Evolutionary conservation across 2,329 filamentous ascomycete species (phyloP).

Genomic region (Fusarium sp.): DNA sequence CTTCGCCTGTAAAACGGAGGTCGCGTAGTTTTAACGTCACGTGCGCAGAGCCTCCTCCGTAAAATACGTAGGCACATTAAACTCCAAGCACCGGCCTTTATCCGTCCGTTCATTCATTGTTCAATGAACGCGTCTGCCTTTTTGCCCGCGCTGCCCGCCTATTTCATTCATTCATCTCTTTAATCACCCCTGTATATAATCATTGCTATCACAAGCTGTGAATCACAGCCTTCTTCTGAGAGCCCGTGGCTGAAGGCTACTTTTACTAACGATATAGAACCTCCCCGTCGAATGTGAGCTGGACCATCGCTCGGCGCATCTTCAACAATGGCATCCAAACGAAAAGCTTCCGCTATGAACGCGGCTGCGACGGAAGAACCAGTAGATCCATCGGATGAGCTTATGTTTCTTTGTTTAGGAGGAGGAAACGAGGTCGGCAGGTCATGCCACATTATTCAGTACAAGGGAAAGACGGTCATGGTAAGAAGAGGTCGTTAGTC

Average conservation of each 20-base stretch:
- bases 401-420: constrained; percentile 92
- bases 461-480: constrained; percentile 99
- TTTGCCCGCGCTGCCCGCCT: constrained; percentile 29
- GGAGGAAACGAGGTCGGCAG: constrained; percentile 97
- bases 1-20: constrained; percentile 45
- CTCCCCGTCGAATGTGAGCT: constrained; percentile 32
- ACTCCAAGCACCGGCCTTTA: constrained; percentile 41
- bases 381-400: constrained; percentile 91
- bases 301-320: constrained; percentile 23
- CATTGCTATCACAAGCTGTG: constrained; percentile 15
- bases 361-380: constrained; percentile 78
- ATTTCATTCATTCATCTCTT: constrained; percentile 3
- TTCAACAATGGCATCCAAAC: constrained; percentile 85
- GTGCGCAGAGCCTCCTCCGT: constrained; percentile 47
- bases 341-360: constrained; percentile 84
- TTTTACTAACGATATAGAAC: constrained; percentile 30
- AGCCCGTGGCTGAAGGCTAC: constrained; percentile 3
- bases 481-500: constrained; percentile 60
- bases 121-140: constrained; percentile 32
- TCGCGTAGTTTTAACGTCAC: constrained; percentile 58
- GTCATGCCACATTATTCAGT: constrained; percentile 97
- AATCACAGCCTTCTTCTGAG: constrained; percentile 12
- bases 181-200: neutral
- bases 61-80: neutral
- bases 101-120: constrained; percentile 35